These are phyloP conservation scores for Boletus huronensis DNA, from an alignment of 768 basidiomycete genomes.

Conservation along the genomic window DNA sequence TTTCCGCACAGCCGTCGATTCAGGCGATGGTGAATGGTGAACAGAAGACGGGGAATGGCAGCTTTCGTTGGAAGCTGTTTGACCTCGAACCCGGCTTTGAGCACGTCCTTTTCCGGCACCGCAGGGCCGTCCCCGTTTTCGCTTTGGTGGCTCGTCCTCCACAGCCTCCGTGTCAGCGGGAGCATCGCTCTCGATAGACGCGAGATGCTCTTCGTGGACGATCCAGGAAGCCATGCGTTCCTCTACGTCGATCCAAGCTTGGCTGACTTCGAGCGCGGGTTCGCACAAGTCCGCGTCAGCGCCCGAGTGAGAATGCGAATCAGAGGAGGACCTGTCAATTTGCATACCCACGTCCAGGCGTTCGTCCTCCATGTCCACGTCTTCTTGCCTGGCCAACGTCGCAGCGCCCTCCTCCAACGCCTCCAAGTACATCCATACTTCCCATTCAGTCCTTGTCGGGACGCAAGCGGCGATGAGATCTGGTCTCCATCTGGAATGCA, in stretches of 20 bases:
- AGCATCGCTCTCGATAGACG: not conserved
- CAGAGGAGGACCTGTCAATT: constrained; percentile 19
- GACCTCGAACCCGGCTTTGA: not conserved
- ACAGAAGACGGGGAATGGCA: not conserved
- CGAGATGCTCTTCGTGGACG: constrained; percentile 13
- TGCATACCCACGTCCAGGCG: constrained; percentile 1
- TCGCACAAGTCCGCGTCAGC: constrained; percentile 10
- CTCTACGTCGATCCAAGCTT: constrained; percentile 35
- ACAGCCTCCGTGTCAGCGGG: not conserved
- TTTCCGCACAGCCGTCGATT: not conserved
- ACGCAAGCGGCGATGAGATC: constrained; percentile 72
- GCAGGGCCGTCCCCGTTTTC: constrained; percentile 11
- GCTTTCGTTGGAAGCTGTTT: not conserved
- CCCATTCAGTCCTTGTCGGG: constrained; percentile 60
- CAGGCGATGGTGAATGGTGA: not conserved
- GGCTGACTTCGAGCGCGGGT: constrained; percentile 36
- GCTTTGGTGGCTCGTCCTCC: not conserved
- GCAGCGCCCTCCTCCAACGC: constrained; percentile 37
- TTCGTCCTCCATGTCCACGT: constrained; percentile 2
- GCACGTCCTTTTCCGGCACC: not conserved
- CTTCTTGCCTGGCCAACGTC: constrained; percentile 14
- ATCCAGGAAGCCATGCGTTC: constrained; percentile 29
- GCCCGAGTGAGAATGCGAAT: constrained; percentile 18
- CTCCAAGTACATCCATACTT: constrained; percentile 68
- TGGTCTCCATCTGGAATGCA: constrained; percentile 68